These are phyloP conservation scores for Omphalotus guepiniiformis DNA, from an alignment of 768 basidiomycete species.

Conservation along the genomic window DNA sequence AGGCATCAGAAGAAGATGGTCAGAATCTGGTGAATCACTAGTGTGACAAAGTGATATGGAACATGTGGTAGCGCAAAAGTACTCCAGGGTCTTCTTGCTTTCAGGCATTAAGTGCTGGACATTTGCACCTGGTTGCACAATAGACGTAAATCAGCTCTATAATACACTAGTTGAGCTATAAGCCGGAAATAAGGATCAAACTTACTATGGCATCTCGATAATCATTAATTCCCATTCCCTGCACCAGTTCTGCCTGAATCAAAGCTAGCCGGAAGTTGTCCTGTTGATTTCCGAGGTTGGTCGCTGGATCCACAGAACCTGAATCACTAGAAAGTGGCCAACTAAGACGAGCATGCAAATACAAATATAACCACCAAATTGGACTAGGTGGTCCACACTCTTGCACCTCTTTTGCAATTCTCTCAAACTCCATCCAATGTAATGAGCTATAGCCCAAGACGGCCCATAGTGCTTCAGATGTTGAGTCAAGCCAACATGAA, in stretches of 20 bases:
- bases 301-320: not conserved
- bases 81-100: not conserved
- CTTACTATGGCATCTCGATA: not conserved
- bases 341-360: not conserved
- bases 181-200: not conserved
- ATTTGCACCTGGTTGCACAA: not conserved
- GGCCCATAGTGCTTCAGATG: not conserved
- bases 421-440: not conserved
- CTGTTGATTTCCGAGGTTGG: not conserved
- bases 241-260: not conserved
- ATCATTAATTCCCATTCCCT: not conserved
- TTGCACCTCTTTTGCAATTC: not conserved
- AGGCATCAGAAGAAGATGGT: not conserved
- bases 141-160: not conserved
- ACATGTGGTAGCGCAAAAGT: no score
- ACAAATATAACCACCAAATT: not conserved
- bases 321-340: not conserved
- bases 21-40: not conserved
- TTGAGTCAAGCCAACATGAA: not conserved
- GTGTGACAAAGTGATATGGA: not conserved
- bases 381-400: not conserved
- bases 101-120: no score
- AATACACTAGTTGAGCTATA: not conserved
- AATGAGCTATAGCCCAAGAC: not conserved
- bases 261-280: not conserved